Conservation (phyloP, 495 filamentous ascomycete genomes). For the Penicillium antarcticum region DNA sequence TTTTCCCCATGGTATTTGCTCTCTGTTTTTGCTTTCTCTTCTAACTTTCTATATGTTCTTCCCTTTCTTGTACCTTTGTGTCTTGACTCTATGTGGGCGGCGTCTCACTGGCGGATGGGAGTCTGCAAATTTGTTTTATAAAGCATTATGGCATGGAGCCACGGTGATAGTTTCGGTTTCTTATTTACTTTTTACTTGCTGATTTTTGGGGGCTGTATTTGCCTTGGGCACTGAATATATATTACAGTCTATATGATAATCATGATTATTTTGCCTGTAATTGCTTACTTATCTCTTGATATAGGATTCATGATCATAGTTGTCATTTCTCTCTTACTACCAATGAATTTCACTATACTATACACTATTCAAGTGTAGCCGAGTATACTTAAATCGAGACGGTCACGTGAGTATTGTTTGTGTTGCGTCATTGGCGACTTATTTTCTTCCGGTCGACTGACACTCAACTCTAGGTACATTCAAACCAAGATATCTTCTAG, state of each 20-base stretch:
- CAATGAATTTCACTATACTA: too few relatives aligned
- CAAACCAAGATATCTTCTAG: too few relatives aligned
- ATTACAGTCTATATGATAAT: background rate
- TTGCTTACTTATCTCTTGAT: background rate
- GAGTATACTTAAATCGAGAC: too few relatives aligned
- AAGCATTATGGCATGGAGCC: constrained; percentile 25
- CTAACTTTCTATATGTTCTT: background rate
- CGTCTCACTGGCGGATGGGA: constrained; percentile 15
- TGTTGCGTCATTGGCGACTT: too few relatives aligned
- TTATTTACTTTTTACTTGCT: background rate
- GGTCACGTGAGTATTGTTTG: too few relatives aligned
- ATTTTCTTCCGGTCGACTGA: too few relatives aligned
- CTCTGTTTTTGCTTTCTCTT: constrained; percentile 7
- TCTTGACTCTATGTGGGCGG: constrained; percentile 15
- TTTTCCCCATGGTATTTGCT: constrained; percentile 10
- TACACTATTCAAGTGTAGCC: too few relatives aligned
- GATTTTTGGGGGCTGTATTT: constrained; percentile 1
- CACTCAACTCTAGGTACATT: too few relatives aligned
- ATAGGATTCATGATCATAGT: too few relatives aligned
- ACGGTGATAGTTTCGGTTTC: constrained; percentile 16
- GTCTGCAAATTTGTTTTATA: constrained; percentile 13
- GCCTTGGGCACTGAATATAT: constrained; percentile 12
- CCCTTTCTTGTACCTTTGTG: constrained; percentile 5
- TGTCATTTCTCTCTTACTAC: too few relatives aligned
- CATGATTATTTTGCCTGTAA: background rate